Evolutionary conservation across 1,139 yeast genomes (phyloP).

Genomic region (Debaryomyces robertsiae): DNA sequence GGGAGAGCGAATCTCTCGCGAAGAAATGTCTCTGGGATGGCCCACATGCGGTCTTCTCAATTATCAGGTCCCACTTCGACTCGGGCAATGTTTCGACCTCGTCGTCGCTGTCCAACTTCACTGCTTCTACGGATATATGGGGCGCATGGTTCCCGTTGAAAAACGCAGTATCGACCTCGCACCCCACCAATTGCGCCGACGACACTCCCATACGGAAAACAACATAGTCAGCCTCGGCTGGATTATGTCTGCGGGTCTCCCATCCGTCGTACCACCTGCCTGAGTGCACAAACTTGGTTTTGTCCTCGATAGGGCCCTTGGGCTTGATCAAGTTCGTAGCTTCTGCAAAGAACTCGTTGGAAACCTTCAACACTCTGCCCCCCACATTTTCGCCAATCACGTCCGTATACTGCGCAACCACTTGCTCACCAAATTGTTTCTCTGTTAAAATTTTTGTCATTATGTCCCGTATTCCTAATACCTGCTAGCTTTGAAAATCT

Average conservation of each 20-base stretch:
- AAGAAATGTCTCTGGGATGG: constrained; percentile 87
- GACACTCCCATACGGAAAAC: constrained; percentile 80
- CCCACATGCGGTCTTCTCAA: constrained; percentile 77
- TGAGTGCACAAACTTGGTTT: constrained; percentile 72
- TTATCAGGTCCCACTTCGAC: constrained; percentile 68
- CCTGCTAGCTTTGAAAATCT: background rate
- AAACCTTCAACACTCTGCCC: constrained; percentile 65
- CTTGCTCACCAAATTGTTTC: constrained; percentile 44
- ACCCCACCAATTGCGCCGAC: constrained; percentile 75
- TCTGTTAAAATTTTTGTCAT: constrained; percentile 37
- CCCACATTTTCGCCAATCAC: constrained; percentile 86
- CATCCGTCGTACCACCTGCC: constrained; percentile 99
- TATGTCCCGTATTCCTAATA: constrained; percentile 5
- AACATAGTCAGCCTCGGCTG: constrained; percentile 84
- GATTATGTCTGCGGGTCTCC: constrained; percentile 95
- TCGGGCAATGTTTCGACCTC: constrained; percentile 28
- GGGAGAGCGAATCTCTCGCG: constrained; percentile 59
- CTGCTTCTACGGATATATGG: constrained; percentile 79
- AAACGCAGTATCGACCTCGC: constrained; percentile 89
- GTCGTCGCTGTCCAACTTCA: constrained; percentile 37
- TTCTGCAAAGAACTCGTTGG: constrained; percentile 95
- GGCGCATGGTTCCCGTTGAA: constrained; percentile 97
- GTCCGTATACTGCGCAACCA: constrained; percentile 58
- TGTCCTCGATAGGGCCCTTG: constrained; percentile 74
- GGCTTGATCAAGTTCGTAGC: constrained; percentile 89